These are phyloP conservation scores for Fraxinus baroniana DNA, from an alignment of 305 asterid species.

Conservation along the genomic window DNA sequence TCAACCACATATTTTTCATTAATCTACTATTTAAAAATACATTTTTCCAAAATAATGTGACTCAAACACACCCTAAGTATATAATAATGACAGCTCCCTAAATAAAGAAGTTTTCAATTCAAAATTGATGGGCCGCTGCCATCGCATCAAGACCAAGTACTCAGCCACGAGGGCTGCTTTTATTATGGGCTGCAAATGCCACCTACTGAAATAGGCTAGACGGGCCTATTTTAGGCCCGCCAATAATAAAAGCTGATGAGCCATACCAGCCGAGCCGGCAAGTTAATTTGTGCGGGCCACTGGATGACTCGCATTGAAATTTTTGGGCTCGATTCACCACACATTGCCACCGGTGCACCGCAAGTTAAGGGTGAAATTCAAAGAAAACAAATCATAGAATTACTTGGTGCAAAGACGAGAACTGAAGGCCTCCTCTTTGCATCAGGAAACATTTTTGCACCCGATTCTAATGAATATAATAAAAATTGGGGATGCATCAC, in stretches of 20 bases:
- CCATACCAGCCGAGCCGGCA: neutral
- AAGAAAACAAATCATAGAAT: neutral
- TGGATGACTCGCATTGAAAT: neutral
- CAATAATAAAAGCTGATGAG: neutral
- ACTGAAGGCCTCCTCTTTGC: neutral
- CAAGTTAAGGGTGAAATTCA: neutral
- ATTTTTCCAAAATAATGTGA: too few relatives aligned
- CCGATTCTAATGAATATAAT: neutral
- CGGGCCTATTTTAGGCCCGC: neutral
- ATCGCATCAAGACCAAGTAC: neutral
- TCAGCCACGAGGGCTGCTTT: neutral
- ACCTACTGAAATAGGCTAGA: neutral
- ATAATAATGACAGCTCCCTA: too few relatives aligned
- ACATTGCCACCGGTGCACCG: neutral
- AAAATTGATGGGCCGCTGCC: too few relatives aligned
- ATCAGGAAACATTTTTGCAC: neutral
- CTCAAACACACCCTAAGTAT: too few relatives aligned
- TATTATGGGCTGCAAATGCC: neutral
- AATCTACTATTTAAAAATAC: too few relatives aligned
- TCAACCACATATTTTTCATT: too few relatives aligned
- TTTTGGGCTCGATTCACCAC: neutral
- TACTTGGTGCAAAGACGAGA: neutral
- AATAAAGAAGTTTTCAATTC: too few relatives aligned
- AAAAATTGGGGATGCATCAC: neutral
- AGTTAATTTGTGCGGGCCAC: neutral